Conservation (phyloP, 495 filamentous ascomycete species). For the Annulohypoxylon maeteangense region DNA sequence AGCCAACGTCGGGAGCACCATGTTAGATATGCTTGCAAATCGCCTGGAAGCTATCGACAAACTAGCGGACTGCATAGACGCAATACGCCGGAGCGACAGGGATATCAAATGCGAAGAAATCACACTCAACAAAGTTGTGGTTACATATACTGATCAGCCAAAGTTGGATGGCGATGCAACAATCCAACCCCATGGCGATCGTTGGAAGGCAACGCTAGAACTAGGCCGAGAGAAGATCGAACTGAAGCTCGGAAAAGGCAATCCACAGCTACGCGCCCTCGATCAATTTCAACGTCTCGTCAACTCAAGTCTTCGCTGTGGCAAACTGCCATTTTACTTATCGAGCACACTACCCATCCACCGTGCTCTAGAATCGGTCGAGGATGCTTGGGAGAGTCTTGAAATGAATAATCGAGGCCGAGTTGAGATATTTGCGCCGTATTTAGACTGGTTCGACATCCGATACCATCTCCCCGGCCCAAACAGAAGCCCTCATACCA, state of each 20-base stretch:
- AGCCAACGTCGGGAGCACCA: conserved; percentile 64
- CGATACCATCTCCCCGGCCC: conserved; percentile 53
- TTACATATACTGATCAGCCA: conserved; percentile 64
- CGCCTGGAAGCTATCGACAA: conserved; percentile 71
- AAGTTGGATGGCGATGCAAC: conserved; percentile 18
- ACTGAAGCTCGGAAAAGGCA: conserved; percentile 68
- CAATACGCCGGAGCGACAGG: conserved; percentile 62
- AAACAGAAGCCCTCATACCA: conserved; percentile 9
- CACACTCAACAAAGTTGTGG: conserved; percentile 69
- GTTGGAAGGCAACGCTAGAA: conserved; percentile 55
- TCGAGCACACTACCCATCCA: conserved; percentile 74
- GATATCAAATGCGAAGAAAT: conserved; percentile 64
- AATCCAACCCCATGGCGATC: conserved; percentile 36
- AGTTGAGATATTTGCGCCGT: conserved; percentile 54
- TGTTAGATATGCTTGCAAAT: conserved; percentile 63
- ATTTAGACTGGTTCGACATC: conserved; percentile 61
- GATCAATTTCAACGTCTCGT: conserved; percentile 70
- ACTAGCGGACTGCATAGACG: conserved; percentile 71
- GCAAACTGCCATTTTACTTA: conserved; percentile 52
- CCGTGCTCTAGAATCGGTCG: conserved; percentile 68
- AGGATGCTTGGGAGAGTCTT: conserved; percentile 53
- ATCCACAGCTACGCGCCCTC: conserved; percentile 80
- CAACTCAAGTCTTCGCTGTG: conserved; percentile 58
- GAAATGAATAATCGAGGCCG: conserved; percentile 50
- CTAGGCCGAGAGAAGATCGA: conserved; percentile 51